Conservation (phyloP, 1,284 basidiomycete genomes). For the Cutaneotrichosporon spelunceum region DNA sequence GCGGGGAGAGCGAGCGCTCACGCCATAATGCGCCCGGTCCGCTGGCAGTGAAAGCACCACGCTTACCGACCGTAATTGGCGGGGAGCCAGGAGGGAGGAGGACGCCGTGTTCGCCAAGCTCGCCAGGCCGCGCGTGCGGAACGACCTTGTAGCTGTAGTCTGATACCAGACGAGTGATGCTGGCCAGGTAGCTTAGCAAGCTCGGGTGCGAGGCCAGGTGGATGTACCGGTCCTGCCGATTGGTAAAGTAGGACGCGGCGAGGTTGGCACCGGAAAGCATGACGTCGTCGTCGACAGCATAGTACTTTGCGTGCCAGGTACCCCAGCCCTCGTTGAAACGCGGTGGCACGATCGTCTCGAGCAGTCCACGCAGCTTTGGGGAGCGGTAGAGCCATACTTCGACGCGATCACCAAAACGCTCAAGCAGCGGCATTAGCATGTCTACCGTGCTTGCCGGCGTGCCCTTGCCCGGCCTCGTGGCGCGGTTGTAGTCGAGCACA, state of each 20-base stretch:
- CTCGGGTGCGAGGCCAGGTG: constrained; percentile 63
- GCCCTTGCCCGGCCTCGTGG: constrained; percentile 70
- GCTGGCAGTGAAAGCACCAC: constrained; percentile 5
- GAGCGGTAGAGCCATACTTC: constrained; percentile 78
- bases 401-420: constrained; percentile 69
- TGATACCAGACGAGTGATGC: constrained; percentile 68
- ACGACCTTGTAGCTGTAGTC: constrained; percentile 64
- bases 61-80: constrained; percentile 10
- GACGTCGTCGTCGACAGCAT: constrained; percentile 86
- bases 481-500: constrained; percentile 83
- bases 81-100: background rate
- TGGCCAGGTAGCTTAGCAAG: constrained; percentile 77
- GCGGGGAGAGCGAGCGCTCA: constrained; percentile 33
- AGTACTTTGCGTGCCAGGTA: constrained; percentile 96
- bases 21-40: constrained; percentile 21
- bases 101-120: constrained; percentile 17
- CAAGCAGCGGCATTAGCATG: constrained; percentile 67
- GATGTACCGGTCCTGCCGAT: constrained; percentile 92
- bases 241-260: constrained; percentile 87
- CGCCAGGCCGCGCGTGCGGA: constrained; percentile 15
- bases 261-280: constrained; percentile 96
- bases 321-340: constrained; percentile 98
- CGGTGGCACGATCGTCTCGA: constrained; percentile 76
- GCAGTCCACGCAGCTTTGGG: constrained; percentile 71
- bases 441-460: constrained; percentile 61